Conservation (phyloP, 164 flowering plant species). For the Chimonanthus salicifolius region DNA sequence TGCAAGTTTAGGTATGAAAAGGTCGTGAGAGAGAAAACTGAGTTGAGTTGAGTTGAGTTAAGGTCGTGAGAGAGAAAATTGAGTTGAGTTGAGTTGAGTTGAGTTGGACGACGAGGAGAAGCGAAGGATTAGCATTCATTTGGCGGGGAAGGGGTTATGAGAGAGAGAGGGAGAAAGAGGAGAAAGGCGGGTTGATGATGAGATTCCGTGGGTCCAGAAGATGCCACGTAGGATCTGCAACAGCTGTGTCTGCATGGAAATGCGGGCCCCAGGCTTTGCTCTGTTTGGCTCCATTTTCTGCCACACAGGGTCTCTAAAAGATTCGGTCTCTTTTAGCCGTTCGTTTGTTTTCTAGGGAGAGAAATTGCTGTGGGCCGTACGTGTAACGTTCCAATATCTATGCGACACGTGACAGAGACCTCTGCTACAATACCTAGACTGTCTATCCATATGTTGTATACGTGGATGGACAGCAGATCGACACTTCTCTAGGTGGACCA, state of each 20-base stretch:
- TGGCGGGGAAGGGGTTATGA: neutral
- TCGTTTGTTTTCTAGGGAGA: too few relatives aligned
- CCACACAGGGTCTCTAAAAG: neutral
- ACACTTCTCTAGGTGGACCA: too few relatives aligned
- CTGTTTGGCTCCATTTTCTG: neutral
- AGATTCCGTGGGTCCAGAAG: slow-evolving; percentile 3
- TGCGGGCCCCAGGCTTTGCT: slow-evolving; percentile 1
- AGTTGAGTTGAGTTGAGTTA: neutral
- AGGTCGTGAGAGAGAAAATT: too few relatives aligned
- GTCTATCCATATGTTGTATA: too few relatives aligned
- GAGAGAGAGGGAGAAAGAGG: neutral
- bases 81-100: too few relatives aligned
- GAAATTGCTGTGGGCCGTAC: too few relatives aligned
- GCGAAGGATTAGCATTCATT: neutral
- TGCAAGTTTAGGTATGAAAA: too few relatives aligned
- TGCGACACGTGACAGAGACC: too few relatives aligned
- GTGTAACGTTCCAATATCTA: too few relatives aligned
- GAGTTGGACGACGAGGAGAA: neutral
- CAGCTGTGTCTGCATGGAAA: neutral
- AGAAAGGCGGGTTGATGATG: neutral
- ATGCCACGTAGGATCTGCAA: slow-evolving; percentile 1
- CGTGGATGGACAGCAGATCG: too few relatives aligned
- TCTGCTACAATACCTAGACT: too few relatives aligned
- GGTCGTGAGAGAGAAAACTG: too few relatives aligned
- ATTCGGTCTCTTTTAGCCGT: neutral